Evolutionary conservation across 257 asterid genomes (phyloP).

Genomic region (Fraxinus americana): DNA sequence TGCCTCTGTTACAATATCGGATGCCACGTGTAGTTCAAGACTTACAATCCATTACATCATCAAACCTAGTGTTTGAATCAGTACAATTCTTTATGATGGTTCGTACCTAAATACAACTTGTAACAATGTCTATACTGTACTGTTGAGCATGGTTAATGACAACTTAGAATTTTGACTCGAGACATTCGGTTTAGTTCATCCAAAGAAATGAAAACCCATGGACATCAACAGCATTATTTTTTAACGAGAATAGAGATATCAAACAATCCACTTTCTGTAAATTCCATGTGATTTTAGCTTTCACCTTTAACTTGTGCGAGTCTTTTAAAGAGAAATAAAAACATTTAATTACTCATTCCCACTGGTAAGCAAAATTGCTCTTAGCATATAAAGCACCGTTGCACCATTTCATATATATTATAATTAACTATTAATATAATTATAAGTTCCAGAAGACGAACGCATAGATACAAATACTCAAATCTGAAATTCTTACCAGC

Average conservation of each 20-base stretch:
- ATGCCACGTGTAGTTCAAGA: not conserved
- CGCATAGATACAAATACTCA: not conserved
- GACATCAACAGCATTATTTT: not conserved
- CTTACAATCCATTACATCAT: not conserved
- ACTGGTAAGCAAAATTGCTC: not conserved
- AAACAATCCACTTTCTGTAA: not conserved
- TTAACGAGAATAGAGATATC: not conserved
- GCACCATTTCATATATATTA: not conserved
- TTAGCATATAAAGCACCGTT: not conserved
- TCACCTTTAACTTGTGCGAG: not conserved
- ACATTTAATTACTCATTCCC: no score
- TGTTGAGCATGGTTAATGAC: not conserved
- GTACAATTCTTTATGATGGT: not conserved
- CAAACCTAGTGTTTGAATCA: not conserved
- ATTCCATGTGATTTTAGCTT: not conserved
- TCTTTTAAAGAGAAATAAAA: not conserved
- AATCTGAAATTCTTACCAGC: conserved; percentile 57
- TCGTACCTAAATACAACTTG: not conserved
- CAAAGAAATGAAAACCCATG: not conserved
- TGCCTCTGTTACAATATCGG: not conserved
- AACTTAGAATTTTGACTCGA: not conserved
- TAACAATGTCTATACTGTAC: not conserved
- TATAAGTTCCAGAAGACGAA: not conserved
- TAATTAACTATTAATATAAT: not conserved
- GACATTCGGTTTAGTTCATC: not conserved